Evolutionary conservation across 495 filamentous ascomycete genomes (phyloP).

Genomic region (Talaromyces ruber): DNA sequence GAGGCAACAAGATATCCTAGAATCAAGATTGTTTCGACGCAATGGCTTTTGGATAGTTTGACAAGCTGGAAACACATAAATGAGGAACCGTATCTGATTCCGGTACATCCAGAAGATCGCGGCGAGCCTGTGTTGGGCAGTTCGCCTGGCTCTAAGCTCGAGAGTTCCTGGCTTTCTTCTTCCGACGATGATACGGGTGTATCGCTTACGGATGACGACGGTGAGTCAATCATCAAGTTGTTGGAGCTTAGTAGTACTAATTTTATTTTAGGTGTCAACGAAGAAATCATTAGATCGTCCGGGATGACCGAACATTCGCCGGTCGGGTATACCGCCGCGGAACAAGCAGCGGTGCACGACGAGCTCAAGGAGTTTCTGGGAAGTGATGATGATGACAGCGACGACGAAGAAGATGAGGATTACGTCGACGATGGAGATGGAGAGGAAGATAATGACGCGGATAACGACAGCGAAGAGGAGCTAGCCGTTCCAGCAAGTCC

Average conservation of each 20-base stretch:
- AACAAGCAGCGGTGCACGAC: slow-evolving; percentile 49
- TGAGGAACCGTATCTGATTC: slow-evolving; percentile 64
- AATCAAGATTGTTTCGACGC: slow-evolving; percentile 81
- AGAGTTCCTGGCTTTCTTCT: slow-evolving; percentile 32
- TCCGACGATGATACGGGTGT: slow-evolving; percentile 35
- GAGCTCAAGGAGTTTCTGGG: slow-evolving; percentile 74
- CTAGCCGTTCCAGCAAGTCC: slow-evolving; percentile 19
- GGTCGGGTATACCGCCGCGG: slow-evolving; percentile 36
- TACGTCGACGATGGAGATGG: slow-evolving; percentile 34
- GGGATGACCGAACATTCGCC: slow-evolving; percentile 23
- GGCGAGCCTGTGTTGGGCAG: slow-evolving; percentile 23
- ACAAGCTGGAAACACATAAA: slow-evolving; percentile 67
- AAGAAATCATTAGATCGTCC: slow-evolving; percentile 32
- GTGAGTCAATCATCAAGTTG: slow-evolving; percentile 12
- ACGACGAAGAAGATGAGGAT: slow-evolving; percentile 29
- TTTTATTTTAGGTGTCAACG: slow-evolving; percentile 23
- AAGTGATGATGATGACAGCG: slow-evolving; percentile 54
- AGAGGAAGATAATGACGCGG: slow-evolving; percentile 50
- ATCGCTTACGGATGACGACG: slow-evolving; percentile 30
- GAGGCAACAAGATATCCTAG: slow-evolving; percentile 63
- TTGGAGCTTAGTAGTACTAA: slow-evolving; percentile 10
- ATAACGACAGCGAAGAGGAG: slow-evolving; percentile 49
- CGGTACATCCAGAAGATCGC: slow-evolving; percentile 54
- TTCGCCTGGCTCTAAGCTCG: slow-evolving; percentile 23
- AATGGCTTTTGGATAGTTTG: slow-evolving; percentile 81